A percentile compares a stretch with the other conserved stretches of the same genome.
Conservation (phyloP, 345 rosid species). For the Aurinia saxatilis region DNA sequence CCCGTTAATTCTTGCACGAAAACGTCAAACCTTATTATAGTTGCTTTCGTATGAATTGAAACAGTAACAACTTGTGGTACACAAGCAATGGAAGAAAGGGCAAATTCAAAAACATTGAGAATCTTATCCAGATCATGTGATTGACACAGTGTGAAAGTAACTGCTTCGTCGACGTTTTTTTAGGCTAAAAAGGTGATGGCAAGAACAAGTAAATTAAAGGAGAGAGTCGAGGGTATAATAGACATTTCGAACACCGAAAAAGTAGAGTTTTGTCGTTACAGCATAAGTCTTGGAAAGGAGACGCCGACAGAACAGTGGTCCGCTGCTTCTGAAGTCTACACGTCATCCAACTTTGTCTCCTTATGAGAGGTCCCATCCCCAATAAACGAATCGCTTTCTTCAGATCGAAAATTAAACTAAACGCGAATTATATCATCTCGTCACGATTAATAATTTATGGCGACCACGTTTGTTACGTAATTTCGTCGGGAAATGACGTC, state of each 20-base stretch:
- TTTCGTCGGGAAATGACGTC: slow-evolving; percentile 20
- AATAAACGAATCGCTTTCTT: slow-evolving; percentile 7
- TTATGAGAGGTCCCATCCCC: slow-evolving; percentile 6
- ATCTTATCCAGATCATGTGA: slow-evolving; percentile 29
- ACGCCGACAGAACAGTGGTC: slow-evolving; percentile 50
- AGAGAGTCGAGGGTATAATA: not conserved
- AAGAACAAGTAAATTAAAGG: not conserved
- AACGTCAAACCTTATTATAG: not conserved
- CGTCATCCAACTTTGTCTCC: slow-evolving; percentile 28
- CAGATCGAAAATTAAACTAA: not conserved
- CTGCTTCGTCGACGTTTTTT: not conserved
- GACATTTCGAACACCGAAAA: slow-evolving; percentile 15
- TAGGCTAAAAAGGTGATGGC: slow-evolving; percentile 4
- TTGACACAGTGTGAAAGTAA: slow-evolving; percentile 26
- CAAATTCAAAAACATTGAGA: not conserved
- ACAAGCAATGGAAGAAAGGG: not conserved
- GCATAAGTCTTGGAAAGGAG: slow-evolving; percentile 19
- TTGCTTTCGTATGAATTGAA: not conserved
- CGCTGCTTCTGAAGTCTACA: slow-evolving; percentile 26
- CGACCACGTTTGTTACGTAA: not conserved
- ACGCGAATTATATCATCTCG: slow-evolving; percentile 7
- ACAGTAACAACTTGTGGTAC: slow-evolving; percentile 1
- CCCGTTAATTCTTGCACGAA: slow-evolving; percentile 23
- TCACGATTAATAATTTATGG: not conserved
- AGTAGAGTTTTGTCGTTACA: slow-evolving; percentile 47